A percentile compares a stretch with the other conserved stretches of the same genome.
Evolutionary conservation across 2,329 filamentous ascomycete genomes (phyloP).

Genomic region (Alternaria solani): DNA sequence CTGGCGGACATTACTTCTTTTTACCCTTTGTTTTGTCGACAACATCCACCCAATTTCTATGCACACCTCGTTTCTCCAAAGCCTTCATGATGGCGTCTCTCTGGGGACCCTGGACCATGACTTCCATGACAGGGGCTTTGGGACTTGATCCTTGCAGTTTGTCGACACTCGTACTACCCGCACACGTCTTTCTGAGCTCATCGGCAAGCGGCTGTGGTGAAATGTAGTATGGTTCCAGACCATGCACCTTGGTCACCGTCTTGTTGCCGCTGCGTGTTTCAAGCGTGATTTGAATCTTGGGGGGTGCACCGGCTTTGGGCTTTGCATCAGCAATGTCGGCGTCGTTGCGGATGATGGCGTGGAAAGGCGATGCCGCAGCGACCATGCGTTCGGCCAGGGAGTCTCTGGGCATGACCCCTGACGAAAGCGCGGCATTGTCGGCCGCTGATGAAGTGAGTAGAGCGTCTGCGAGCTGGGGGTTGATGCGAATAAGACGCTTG

Average conservation of each 20-base stretch:
- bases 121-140: constrained; percentile 70
- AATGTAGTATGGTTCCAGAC: constrained; percentile 69
- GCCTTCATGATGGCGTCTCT: constrained; percentile 67
- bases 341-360: constrained; percentile 63
- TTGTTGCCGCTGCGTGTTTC: constrained; percentile 73
- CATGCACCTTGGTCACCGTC: constrained; percentile 69
- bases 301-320: constrained; percentile 67
- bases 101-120: constrained; percentile 73
- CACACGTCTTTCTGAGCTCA: constrained; percentile 72
- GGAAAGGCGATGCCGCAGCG: constrained; percentile 63
- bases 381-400: constrained; percentile 67
- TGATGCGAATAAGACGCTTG: constrained; percentile 67
- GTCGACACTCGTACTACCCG: constrained; percentile 71
- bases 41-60: constrained; percentile 68
- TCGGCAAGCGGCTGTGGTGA: constrained; percentile 68
- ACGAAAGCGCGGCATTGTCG: constrained; percentile 65
- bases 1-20: constrained; percentile 51
- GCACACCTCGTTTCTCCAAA: constrained; percentile 66
- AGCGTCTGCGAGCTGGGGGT: constrained; percentile 69
- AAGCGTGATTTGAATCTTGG: constrained; percentile 66
- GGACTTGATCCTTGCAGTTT: constrained; percentile 67
- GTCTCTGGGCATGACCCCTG: constrained; percentile 67
- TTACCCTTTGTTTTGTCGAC: constrained; percentile 74
- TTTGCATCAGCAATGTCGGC: constrained; percentile 57
- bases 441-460: constrained; percentile 63